These are phyloP conservation scores for Pythium phragmitis DNA, from an alignment of 352 stramenopile species.

Conservation along the genomic window DNA sequence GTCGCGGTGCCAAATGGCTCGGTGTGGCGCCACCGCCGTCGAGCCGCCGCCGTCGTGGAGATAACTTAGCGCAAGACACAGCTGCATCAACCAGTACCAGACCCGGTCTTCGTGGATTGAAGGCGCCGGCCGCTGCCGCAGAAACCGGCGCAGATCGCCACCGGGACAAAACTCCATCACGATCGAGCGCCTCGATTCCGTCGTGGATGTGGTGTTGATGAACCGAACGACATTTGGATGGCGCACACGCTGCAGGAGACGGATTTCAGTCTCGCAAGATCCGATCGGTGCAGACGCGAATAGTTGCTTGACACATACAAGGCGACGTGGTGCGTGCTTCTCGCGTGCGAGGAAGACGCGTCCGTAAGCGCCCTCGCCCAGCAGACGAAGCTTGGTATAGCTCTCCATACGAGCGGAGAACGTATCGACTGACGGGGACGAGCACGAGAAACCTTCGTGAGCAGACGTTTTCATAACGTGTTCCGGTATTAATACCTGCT, in stretches of 20 bases:
- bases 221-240: constrained; percentile 94
- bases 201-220: constrained; percentile 48
- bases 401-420: constrained; percentile 33
- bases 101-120: constrained; percentile 67
- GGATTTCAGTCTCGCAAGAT: constrained; percentile 37
- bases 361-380: constrained; percentile 91
- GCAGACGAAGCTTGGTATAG: constrained; percentile 41
- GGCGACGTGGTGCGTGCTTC: constrained; percentile 43
- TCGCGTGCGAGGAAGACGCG: constrained; percentile 90
- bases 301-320: constrained; percentile 91
- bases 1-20: constrained; percentile 66
- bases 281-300: constrained; percentile 28
- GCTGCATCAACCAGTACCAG: constrained; percentile 91
- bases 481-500: neutral
- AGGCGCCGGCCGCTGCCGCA: constrained; percentile 25
- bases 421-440: neutral
- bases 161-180: constrained; percentile 94
- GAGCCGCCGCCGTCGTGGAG: constrained; percentile 71
- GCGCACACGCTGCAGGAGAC: constrained; percentile 78
- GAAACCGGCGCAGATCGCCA: constrained; percentile 44
- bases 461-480: constrained; percentile 16
- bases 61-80: constrained; percentile 84
- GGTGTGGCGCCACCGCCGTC: constrained; percentile 31
- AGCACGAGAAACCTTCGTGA: neutral
- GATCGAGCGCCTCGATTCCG: constrained; percentile 50